phyloP scores from a whole-genome alignment of 179 eudicot genomes.

The Corrigiola litoralis region DNA sequence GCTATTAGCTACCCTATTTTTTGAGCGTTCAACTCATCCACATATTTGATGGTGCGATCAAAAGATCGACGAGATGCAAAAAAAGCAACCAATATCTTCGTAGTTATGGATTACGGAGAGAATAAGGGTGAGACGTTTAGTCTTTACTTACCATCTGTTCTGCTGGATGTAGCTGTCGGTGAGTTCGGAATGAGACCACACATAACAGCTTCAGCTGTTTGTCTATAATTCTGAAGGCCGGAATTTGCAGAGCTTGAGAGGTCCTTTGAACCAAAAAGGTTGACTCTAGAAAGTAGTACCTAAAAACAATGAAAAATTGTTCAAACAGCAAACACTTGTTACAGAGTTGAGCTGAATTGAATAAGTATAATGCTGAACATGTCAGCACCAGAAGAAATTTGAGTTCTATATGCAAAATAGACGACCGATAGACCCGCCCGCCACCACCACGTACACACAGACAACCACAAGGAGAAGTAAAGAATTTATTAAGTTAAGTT shows the following conservation, averaged over 20 bases:
- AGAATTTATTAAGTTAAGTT: not conserved
- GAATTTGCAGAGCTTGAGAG: slow-evolving; percentile 45
- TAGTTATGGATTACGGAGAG: too few relatives aligned
- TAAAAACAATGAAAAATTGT: slow-evolving; percentile 21
- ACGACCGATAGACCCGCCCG: not conserved
- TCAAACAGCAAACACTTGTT: slow-evolving; percentile 9
- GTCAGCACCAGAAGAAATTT: not conserved
- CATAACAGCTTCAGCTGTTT: slow-evolving; percentile 88
- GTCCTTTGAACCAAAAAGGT: slow-evolving; percentile 64
- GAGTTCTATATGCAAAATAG: not conserved
- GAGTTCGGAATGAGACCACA: slow-evolving; percentile 85
- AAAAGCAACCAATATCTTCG: too few relatives aligned
- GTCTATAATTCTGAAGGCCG: slow-evolving; percentile 52
- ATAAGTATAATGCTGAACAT: not conserved
- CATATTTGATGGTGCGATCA: too few relatives aligned
- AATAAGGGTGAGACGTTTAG: too few relatives aligned
- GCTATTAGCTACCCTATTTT: too few relatives aligned
- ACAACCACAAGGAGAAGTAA: too few relatives aligned
- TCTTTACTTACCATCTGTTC: slow-evolving; percentile 72
- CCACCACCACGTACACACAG: too few relatives aligned
- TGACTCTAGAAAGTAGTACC: slow-evolving; percentile 81
- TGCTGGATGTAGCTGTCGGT: slow-evolving; percentile 74
- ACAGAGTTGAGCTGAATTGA: not conserved
- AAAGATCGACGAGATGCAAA: too few relatives aligned
- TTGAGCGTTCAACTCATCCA: too few relatives aligned